Percentiles rank a stretch among this genome's conserved stretches.
These are phyloP conservation scores for Plicaturopsis crispa DNA, from an alignment of 768 basidiomycete species.

Conservation along the genomic window DNA sequence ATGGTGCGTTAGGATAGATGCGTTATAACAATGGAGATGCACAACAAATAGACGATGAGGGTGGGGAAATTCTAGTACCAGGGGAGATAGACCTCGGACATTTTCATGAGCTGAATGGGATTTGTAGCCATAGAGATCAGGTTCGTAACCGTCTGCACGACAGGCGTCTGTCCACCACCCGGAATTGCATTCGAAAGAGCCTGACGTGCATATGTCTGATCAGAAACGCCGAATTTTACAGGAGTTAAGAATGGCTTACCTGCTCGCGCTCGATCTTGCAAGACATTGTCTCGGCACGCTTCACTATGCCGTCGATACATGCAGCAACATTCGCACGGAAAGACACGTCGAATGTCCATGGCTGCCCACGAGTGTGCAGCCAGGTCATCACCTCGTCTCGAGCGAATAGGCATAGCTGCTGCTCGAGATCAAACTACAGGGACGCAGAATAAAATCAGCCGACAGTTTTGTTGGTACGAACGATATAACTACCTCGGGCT, in stretches of 20 bases:
- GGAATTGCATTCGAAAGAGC: conserved; percentile 15
- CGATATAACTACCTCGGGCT: conserved; percentile 68
- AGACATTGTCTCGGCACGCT: conserved; percentile 75
- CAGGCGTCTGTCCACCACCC: conserved; percentile 33
- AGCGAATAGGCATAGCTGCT: conserved; percentile 84
- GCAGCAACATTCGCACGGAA: conserved; percentile 50
- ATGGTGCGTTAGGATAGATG: too few relatives aligned
- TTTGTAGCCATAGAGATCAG: conserved; percentile 84
- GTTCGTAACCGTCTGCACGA: conserved; percentile 76
- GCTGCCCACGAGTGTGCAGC: conserved; percentile 51
- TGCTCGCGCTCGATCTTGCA: conserved; percentile 84
- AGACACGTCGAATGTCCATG: conserved; percentile 46
- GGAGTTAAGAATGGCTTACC: conserved; percentile 28
- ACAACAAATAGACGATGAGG: conserved; percentile 11
- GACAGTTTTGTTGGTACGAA: conserved; percentile 1
- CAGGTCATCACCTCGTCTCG: conserved; percentile 88
- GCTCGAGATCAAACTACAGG: conserved; percentile 80
- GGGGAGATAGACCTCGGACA: conserved; percentile 79
- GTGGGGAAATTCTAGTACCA: too few relatives aligned
- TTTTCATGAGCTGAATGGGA: conserved; percentile 75
- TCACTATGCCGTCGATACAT: conserved; percentile 64
- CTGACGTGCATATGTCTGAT: not conserved
- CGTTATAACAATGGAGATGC: too few relatives aligned
- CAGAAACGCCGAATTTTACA: too few relatives aligned
- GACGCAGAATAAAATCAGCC: conserved; percentile 5